These are phyloP conservation scores for Corchorus capsularis DNA, from an alignment of 345 rosid species.

Conservation along the genomic window DNA sequence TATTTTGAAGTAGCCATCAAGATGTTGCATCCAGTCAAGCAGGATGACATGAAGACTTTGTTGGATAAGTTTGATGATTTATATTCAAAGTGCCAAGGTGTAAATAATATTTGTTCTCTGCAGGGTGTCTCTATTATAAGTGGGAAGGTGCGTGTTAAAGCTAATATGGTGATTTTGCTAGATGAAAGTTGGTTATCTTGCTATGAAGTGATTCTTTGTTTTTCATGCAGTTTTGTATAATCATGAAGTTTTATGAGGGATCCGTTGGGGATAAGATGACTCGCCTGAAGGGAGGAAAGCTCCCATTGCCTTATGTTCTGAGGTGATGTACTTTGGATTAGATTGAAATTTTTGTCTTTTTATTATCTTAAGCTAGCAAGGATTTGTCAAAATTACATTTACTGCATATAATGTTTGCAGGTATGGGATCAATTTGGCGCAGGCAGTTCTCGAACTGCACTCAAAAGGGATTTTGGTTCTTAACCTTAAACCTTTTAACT, in stretches of 20 bases:
- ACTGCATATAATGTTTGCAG: conserved; percentile 41
- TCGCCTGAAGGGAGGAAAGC: conserved; percentile 78
- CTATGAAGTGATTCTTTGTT: not conserved
- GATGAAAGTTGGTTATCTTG: conserved; percentile 11
- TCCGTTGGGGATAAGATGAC: conserved; percentile 88
- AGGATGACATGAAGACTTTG: conserved; percentile 51
- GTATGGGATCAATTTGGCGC: conserved; percentile 70
- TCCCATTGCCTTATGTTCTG: conserved; percentile 56
- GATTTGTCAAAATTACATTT: conserved; percentile 12
- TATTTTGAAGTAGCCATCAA: conserved; percentile 83
- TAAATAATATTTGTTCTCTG: conserved; percentile 55
- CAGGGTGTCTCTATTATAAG: conserved; percentile 71
- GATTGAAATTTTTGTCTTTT: conserved; percentile 13
- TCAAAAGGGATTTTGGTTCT: conserved; percentile 68
- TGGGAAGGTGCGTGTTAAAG: conserved; percentile 61
- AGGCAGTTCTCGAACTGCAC: conserved; percentile 70
- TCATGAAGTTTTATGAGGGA: conserved; percentile 90
- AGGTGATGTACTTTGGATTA: conserved; percentile 45
- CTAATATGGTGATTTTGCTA: not conserved
- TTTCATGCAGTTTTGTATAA: conserved; percentile 59
- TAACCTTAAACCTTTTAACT: conserved; percentile 78
- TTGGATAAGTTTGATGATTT: conserved; percentile 65
- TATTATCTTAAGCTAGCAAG: not conserved
- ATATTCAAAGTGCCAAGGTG: conserved; percentile 56
- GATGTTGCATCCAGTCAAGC: conserved; percentile 69